These are phyloP conservation scores for Lentinus polychrous DNA, from an alignment of 1,284 basidiomycete species.

Conservation along the genomic window DNA sequence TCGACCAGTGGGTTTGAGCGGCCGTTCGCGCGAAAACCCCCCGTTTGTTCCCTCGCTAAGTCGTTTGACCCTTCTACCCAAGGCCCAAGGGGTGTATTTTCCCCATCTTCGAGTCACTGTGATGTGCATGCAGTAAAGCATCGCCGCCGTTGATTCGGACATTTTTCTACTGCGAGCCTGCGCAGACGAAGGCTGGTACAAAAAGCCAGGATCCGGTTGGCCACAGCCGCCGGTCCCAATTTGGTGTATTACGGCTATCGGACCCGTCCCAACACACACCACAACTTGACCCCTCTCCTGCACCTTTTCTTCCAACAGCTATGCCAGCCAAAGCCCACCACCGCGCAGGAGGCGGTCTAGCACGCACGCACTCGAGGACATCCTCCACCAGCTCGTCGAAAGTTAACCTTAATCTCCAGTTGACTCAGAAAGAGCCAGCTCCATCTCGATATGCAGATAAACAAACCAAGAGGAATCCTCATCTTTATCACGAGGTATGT, in stretches of 20 bases:
- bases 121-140: background rate
- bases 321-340: constrained; percentile 48
- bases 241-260: constrained; percentile 1
- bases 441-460: constrained; percentile 40
- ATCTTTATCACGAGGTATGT: constrained; percentile 38
- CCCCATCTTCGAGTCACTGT: background rate
- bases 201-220: background rate
- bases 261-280: constrained; percentile 4
- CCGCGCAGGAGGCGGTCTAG: constrained; percentile 30
- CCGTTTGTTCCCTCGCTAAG: background rate
- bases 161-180: no score
- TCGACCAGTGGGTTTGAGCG: no score
- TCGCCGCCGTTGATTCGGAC: no score
- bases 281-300: constrained; percentile 6
- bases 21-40: no score
- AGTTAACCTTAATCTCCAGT: constrained; percentile 50
- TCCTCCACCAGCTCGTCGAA: constrained; percentile 50
- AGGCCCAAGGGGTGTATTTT: background rate
- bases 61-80: background rate
- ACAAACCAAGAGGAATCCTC: constrained; percentile 37
- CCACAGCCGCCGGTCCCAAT: constrained; percentile 5
- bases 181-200: background rate
- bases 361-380: constrained; percentile 56
- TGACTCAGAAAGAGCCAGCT: constrained; percentile 55
- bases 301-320: constrained; percentile 18